Percentiles rank a stretch among this genome's conserved stretches.
phyloP scores from a whole-genome alignment of 768 basidiomycete species.

The Mycena polygramma region DNA sequence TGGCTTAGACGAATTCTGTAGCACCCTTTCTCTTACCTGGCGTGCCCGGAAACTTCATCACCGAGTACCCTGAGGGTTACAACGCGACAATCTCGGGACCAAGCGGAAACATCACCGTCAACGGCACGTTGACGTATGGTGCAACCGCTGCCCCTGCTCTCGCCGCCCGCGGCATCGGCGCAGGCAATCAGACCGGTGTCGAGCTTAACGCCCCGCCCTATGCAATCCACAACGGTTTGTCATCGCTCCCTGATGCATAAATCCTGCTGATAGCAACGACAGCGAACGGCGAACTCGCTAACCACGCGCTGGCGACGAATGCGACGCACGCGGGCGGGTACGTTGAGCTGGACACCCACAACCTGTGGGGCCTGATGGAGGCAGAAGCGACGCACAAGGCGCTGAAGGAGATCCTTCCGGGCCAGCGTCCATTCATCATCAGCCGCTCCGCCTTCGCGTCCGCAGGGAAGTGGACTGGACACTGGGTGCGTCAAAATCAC shows the following conservation, averaged over 20 bases:
- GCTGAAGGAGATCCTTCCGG: constrained; percentile 64
- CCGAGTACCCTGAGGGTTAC: constrained; percentile 82
- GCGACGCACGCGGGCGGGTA: constrained; percentile 76
- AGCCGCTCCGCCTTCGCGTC: constrained; percentile 78
- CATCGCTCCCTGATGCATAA: background rate
- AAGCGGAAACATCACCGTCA: constrained; percentile 82
- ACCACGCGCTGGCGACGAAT: constrained; percentile 74
- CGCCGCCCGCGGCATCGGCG: constrained; percentile 62
- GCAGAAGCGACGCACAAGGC: constrained; percentile 75
- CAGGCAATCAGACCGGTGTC: constrained; percentile 59
- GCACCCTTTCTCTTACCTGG: constrained; percentile 70
- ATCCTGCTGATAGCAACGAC: constrained; percentile 11
- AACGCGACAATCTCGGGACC: constrained; percentile 71
- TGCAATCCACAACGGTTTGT: constrained; percentile 77
- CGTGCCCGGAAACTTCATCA: constrained; percentile 62
- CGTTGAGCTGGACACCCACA: constrained; percentile 77
- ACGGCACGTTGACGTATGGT: constrained; percentile 70
- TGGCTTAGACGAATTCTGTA: background rate
- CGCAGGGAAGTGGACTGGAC: constrained; percentile 77
- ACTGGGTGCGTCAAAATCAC: constrained; percentile 64
- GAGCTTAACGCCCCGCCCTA: constrained; percentile 74
- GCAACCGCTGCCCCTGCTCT: constrained; percentile 38
- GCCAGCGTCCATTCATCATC: constrained; percentile 79
- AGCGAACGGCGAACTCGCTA: constrained; percentile 67
- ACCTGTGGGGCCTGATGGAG: constrained; percentile 80